Evolutionary conservation across 306 rosid genomes (phyloP).

Genomic region (Dalbergia cochinchinensis): DNA sequence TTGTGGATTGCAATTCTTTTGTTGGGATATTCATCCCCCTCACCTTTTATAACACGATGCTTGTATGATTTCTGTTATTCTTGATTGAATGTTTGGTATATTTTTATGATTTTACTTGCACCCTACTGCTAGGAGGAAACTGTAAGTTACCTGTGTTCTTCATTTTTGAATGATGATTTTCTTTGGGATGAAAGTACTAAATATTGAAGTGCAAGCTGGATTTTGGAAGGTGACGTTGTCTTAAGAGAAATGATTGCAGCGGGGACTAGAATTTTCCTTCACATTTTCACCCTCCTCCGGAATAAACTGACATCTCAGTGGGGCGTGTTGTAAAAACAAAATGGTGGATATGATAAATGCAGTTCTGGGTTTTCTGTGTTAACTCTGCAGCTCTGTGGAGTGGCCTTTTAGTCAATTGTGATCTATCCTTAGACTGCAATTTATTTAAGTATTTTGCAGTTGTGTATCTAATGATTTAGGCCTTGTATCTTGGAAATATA

Average conservation of each 20-base stretch:
- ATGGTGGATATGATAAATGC: slow-evolving; percentile 31
- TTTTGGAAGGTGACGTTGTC: slow-evolving; percentile 43
- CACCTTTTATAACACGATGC: slow-evolving; percentile 58
- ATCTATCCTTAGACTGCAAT: slow-evolving; percentile 42
- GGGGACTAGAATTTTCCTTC: slow-evolving; percentile 36
- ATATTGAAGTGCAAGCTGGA: slow-evolving; percentile 39
- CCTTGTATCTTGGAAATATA: slow-evolving; percentile 49
- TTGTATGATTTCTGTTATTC: slow-evolving; percentile 46
- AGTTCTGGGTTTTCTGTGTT: slow-evolving; percentile 40
- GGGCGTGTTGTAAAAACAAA: slow-evolving; percentile 15
- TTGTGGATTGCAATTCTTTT: slow-evolving; percentile 51
- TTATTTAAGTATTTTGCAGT: slow-evolving; percentile 45
- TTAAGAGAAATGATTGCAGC: slow-evolving; percentile 36
- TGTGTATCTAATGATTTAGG: slow-evolving; percentile 45
- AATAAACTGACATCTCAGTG: slow-evolving; percentile 32
- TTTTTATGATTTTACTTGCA: slow-evolving; percentile 36
- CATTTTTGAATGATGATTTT: slow-evolving; percentile 44
- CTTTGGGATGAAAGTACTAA: slow-evolving; percentile 40
- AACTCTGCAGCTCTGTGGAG: slow-evolving; percentile 30
- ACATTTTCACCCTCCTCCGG: slow-evolving; percentile 34
- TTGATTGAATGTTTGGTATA: slow-evolving; percentile 44
- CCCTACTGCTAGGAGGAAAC: slow-evolving; percentile 45
- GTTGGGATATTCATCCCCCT: slow-evolving; percentile 44
- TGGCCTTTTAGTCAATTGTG: slow-evolving; percentile 32
- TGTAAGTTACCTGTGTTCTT: slow-evolving; percentile 43